Percentiles rank a stretch among this genome's conserved stretches.
Evolutionary conservation across 371 early-diverging fungal genomes (phyloP).

Genomic region (Mortierella sp.): DNA sequence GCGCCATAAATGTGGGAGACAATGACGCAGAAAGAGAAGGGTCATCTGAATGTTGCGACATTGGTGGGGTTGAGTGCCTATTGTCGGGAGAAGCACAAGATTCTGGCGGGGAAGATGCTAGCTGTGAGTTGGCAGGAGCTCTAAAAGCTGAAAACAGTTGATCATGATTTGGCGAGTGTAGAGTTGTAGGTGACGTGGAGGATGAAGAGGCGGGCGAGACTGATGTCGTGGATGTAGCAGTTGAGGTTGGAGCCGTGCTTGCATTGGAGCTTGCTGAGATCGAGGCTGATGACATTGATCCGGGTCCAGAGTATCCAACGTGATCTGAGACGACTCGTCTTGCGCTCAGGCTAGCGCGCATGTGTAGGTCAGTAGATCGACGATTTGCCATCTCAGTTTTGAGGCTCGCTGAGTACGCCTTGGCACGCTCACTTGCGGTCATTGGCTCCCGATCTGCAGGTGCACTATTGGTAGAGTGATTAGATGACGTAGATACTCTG

Average conservation of each 20-base stretch:
- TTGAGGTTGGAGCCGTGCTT: conserved; percentile 31
- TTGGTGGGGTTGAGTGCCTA: conserved; percentile 37
- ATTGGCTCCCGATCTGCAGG: conserved; percentile 23
- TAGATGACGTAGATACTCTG: conserved; percentile 30
- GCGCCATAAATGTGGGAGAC: conserved; percentile 36
- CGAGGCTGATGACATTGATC: conserved; percentile 12
- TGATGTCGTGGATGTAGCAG: conserved; percentile 44
- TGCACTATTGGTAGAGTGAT: no score
- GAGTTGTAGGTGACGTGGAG: conserved; percentile 37
- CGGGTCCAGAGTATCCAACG: conserved; percentile 15
- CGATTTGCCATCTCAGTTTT: conserved; percentile 50
- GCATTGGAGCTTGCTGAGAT: conserved; percentile 23
- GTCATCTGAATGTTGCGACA: conserved; percentile 24
- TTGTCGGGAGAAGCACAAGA: conserved; percentile 39
- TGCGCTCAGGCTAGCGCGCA: conserved; percentile 7
- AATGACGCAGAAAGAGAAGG: conserved; percentile 12
- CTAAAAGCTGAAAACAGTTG: conserved; percentile 36
- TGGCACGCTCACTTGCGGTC: conserved; percentile 55
- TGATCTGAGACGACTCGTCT: conserved; percentile 30
- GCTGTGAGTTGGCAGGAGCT: conserved; percentile 32
- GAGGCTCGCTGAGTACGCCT: conserved; percentile 42
- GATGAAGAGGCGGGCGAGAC: conserved; percentile 40
- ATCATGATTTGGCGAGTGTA: conserved; percentile 36
- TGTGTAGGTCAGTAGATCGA: conserved; percentile 20
- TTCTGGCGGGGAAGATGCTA: conserved; percentile 35